phyloP scores from a whole-genome alignment of 164 flowering plant species.

The Chimonanthus praecox region DNA sequence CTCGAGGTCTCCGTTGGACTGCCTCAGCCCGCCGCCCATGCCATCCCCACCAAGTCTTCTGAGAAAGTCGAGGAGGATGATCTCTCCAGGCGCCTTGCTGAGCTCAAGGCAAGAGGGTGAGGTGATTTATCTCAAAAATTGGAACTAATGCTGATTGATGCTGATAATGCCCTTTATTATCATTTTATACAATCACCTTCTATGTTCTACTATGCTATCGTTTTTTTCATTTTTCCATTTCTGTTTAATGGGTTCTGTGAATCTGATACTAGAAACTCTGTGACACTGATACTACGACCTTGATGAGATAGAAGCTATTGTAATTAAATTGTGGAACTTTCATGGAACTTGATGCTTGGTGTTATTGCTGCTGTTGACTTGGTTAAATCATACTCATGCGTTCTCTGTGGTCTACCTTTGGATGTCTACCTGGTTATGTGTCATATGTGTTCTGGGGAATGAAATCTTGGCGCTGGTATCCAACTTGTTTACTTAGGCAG shows the following conservation, averaged over 20 bases:
- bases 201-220: no score
- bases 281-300: no score
- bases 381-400: no score
- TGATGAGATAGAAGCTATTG: neutral
- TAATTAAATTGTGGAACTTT: no score
- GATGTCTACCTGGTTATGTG: neutral
- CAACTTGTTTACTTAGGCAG: no score
- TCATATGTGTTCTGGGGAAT: no score
- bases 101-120: slow-evolving; percentile 24
- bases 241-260: neutral
- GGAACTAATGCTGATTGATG: neutral
- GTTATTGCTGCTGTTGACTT: no score
- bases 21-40: slow-evolving; percentile 17
- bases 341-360: no score
- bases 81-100: slow-evolving; percentile 20
- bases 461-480: no score
- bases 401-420: neutral
- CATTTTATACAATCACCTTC: no score
- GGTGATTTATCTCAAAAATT: neutral
- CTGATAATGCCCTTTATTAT: no score
- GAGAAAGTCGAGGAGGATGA: slow-evolving; percentile 26
- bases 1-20: slow-evolving; percentile 20
- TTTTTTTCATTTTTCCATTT: no score
- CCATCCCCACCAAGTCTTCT: slow-evolving; percentile 10
- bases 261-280: neutral